These are phyloP conservation scores for Fusarium oxysporum DNA, from an alignment of 2,329 filamentous ascomycete species.

Conservation along the genomic window DNA sequence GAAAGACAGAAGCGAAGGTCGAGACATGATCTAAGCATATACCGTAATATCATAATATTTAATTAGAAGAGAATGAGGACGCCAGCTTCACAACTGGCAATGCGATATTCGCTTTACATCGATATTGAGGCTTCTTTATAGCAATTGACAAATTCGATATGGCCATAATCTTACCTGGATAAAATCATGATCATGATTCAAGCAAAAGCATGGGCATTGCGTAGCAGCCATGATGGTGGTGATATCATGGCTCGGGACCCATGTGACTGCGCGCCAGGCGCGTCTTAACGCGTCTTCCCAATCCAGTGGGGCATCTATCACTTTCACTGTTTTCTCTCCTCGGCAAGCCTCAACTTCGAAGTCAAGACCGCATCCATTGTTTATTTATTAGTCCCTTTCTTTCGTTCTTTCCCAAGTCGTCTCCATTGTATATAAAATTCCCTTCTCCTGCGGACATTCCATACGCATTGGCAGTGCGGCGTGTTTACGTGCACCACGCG, in stretches of 20 bases:
- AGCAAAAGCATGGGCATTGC: background rate
- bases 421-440: background rate
- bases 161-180: accelerated
- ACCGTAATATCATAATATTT: background rate
- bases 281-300: slow-evolving; percentile 29
- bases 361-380: background rate
- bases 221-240: background rate
- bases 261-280: slow-evolving; percentile 37
- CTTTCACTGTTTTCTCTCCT: slow-evolving; percentile 2
- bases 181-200: background rate
- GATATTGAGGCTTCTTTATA: accelerated
- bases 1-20: slow-evolving; percentile 32
- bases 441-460: accelerated
- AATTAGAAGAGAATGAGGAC: background rate
- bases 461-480: accelerated
- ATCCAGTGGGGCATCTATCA: slow-evolving; percentile 18
- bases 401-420: background rate
- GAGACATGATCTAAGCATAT: background rate
- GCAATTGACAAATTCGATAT: background rate
- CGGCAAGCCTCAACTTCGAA: background rate
- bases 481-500: background rate
- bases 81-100: accelerated
- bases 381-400: background rate
- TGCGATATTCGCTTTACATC: no score
- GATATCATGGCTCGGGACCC: slow-evolving; percentile 28